Percentiles rank a stretch among this genome's conserved stretches.
phyloP scores from a whole-genome alignment of 441 rosid genomes.

The Breynia disticha region DNA sequence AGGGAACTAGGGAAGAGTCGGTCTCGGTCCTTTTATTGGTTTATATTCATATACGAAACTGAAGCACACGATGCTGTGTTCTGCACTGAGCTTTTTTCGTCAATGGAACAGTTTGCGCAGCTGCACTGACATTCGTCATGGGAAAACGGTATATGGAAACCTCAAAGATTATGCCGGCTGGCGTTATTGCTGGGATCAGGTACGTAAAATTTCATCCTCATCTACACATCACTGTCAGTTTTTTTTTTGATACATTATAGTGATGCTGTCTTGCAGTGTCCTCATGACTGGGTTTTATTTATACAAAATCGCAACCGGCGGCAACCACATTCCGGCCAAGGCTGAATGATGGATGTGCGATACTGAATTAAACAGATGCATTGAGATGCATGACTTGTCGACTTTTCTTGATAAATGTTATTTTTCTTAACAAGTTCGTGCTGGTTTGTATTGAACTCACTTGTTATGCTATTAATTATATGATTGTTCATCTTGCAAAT shows the following conservation, averaged over 20 bases:
- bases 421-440: slow-evolving; percentile 7
- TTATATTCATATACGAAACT: too few relatives aligned
- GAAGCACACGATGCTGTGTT: not conserved
- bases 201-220: slow-evolving; percentile 6
- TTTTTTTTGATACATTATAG: too few relatives aligned
- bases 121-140: slow-evolving; percentile 63
- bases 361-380: slow-evolving; percentile 5
- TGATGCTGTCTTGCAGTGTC: slow-evolving; percentile 46
- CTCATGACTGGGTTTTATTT: slow-evolving; percentile 77
- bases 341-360: slow-evolving; percentile 37
- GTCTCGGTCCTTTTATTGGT: too few relatives aligned
- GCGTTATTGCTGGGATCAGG: slow-evolving; percentile 83
- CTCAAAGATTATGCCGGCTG: slow-evolving; percentile 91
- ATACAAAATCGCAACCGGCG: slow-evolving; percentile 73
- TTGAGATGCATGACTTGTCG: slow-evolving; percentile 4
- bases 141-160: slow-evolving; percentile 81
- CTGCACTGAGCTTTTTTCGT: not conserved
- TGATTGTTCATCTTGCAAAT: not conserved
- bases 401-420: slow-evolving; percentile 6
- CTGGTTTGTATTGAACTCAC: slow-evolving; percentile 6
- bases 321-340: slow-evolving; percentile 72
- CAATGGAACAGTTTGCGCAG: slow-evolving; percentile 53
- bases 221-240: too few relatives aligned
- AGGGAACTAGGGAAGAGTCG: too few relatives aligned
- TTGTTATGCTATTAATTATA: slow-evolving; percentile 3